Conservation (phyloP, 1,139 yeast species). For the Kluyveromyces marxianus region DNA sequence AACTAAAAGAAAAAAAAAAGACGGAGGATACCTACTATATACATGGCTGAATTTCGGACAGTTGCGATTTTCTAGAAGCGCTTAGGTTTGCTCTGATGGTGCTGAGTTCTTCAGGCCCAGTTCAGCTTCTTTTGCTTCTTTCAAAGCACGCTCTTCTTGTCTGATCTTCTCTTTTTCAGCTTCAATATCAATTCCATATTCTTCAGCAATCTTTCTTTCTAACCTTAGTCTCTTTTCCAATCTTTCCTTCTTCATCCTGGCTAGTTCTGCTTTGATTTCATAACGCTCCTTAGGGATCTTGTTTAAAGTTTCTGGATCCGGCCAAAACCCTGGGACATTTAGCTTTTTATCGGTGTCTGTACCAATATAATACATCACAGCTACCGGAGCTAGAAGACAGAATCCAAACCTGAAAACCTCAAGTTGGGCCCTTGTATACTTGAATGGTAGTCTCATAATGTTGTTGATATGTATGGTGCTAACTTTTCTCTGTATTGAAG, state of each 20-base stretch:
- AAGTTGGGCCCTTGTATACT: conserved; percentile 46
- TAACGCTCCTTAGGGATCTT: conserved; percentile 89
- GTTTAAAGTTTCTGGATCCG: conserved; percentile 86
- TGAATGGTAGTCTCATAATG: conserved; percentile 23
- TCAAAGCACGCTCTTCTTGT: conserved; percentile 15
- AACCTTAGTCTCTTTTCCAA: conserved; percentile 64
- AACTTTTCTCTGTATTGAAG: no score
- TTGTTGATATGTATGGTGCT: neutral
- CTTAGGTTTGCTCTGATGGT: neutral
- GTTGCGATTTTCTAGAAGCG: neutral
- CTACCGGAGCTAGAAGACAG: conserved; percentile 77
- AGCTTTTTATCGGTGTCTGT: conserved; percentile 81
- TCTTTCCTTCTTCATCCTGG: conserved; percentile 72
- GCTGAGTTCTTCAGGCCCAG: neutral
- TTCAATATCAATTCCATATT: conserved; percentile 52
- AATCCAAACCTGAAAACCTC: conserved; percentile 76
- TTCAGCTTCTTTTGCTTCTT: neutral
- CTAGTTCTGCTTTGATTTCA: conserved; percentile 85
- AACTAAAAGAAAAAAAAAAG: no score
- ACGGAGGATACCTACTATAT: neutral
- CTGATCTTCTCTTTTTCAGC: conserved; percentile 32
- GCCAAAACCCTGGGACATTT: conserved; percentile 95
- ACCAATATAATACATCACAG: conserved; percentile 88
- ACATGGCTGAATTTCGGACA: neutral
- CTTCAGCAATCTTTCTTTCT: conserved; percentile 63